A percentile compares a stretch with the other conserved stretches of the same genome.
These are phyloP conservation scores for Psilocybe tampanensis DNA, from an alignment of 768 basidiomycete genomes.

Conservation along the genomic window DNA sequence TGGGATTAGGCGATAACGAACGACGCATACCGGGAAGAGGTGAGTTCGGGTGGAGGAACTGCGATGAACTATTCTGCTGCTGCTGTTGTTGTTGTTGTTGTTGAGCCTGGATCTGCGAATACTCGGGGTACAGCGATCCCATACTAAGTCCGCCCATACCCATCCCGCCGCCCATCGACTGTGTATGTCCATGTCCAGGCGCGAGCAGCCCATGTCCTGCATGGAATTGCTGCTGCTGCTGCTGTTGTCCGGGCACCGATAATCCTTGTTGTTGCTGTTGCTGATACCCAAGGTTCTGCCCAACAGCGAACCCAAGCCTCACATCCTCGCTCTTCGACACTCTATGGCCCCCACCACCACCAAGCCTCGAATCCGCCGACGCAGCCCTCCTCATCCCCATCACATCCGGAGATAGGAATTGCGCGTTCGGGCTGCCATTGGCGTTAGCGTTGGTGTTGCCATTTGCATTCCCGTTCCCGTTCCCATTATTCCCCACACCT, in stretches of 20 bases:
- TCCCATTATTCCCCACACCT: background rate
- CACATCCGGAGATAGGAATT: background rate
- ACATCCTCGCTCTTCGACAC: conserved; percentile 69
- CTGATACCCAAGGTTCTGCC: background rate
- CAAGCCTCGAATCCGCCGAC: conserved; percentile 29
- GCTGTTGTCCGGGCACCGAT: no score
- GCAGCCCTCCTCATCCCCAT: conserved; percentile 37
- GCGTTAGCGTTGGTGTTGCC: background rate
- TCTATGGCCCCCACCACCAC: conserved; percentile 52
- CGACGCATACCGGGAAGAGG: conserved; percentile 9
- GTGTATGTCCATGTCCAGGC: background rate
- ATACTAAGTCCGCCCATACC: background rate
- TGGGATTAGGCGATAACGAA: background rate
- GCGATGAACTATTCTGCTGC: background rate
- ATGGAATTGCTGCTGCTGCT: background rate
- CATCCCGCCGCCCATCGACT: background rate
- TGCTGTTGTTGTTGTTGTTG: conserved; percentile 1
- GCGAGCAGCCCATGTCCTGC: no score
- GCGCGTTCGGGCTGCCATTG: background rate
- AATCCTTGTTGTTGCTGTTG: background rate
- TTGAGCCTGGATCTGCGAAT: background rate
- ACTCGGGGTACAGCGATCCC: background rate
- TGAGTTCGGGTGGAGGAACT: conserved; percentile 7
- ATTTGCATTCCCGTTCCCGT: background rate
- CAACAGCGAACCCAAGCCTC: conserved; percentile 3